phyloP scores from a whole-genome alignment of 163 green algal genomes.

The Chloromonas sp. region DNA sequence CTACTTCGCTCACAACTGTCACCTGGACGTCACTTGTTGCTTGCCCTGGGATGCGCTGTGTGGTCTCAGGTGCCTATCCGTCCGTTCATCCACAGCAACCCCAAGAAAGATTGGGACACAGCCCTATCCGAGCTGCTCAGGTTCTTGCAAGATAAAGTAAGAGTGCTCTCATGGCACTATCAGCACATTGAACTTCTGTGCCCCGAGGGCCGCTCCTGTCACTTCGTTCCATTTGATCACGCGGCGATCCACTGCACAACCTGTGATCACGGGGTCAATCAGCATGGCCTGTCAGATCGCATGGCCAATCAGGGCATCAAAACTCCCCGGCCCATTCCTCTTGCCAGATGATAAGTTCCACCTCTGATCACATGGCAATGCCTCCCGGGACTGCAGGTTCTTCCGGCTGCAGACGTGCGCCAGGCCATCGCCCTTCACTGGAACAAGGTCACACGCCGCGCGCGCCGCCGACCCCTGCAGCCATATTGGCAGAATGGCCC shows the following conservation, averaged over 20 bases:
- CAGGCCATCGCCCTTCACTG: slow-evolving; percentile 8
- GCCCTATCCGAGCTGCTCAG: not conserved
- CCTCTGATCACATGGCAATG: not conserved
- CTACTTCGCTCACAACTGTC: not conserved
- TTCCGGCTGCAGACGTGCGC: slow-evolving; percentile 19
- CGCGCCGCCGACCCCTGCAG: slow-evolving; percentile 1
- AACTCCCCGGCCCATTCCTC: not conserved
- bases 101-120: not conserved
- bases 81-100: slow-evolving; percentile 1
- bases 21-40: not conserved
- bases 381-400: slow-evolving; percentile 10
- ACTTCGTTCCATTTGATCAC: no score
- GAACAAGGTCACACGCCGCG: not conserved
- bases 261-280: no score
- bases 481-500: not conserved
- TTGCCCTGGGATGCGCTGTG: not conserved
- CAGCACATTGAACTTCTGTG: no score
- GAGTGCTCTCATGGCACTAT: not conserved
- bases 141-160: not conserved
- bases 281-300: no score
- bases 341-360: not conserved
- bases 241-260: no score
- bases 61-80: not conserved
- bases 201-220: no score
- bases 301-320: not conserved